Conservation (phyloP, 768 basidiomycete species). For the Suillus subalutaceus region DNA sequence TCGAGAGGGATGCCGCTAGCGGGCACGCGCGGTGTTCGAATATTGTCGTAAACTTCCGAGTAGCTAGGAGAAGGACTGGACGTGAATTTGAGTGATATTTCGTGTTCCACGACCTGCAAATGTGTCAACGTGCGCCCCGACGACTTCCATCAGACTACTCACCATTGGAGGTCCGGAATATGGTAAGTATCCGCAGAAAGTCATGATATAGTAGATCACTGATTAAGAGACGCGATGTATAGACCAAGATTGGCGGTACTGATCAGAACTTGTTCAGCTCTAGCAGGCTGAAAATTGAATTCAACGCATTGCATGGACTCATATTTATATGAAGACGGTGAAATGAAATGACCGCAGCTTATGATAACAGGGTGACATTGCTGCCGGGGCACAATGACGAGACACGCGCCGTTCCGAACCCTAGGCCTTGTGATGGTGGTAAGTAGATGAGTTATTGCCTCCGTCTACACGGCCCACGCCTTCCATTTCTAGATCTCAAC, state of each 20-base stretch:
- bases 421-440: neutral
- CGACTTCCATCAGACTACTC: conserved; percentile 11
- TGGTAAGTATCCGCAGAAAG: conserved; percentile 26
- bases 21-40: conserved; percentile 26
- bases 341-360: conserved; percentile 6
- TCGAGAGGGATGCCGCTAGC: conserved; percentile 57
- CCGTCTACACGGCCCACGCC: conserved; percentile 10
- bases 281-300: neutral
- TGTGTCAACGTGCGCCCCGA: conserved; percentile 13
- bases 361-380: neutral
- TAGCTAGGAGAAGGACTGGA: conserved; percentile 25
- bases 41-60: conserved; percentile 17
- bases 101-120: conserved; percentile 35
- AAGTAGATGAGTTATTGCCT: conserved; percentile 9
- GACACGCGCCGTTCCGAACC: neutral
- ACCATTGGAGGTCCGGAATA: conserved; percentile 29
- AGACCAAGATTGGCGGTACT: neutral
- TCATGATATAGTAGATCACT: conserved; percentile 28
- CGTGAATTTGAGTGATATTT: conserved; percentile 44
- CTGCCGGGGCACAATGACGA: neutral
- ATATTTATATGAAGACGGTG: conserved; percentile 28
- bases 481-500: conserved; percentile 8
- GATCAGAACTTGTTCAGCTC: neutral
- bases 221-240: conserved; percentile 12
- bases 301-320: neutral